Percentiles rank a stretch among this genome's conserved stretches.
These are phyloP conservation scores for Zygosaccharomyces bailii DNA, from an alignment of 805 yeast species.

Conservation along the genomic window DNA sequence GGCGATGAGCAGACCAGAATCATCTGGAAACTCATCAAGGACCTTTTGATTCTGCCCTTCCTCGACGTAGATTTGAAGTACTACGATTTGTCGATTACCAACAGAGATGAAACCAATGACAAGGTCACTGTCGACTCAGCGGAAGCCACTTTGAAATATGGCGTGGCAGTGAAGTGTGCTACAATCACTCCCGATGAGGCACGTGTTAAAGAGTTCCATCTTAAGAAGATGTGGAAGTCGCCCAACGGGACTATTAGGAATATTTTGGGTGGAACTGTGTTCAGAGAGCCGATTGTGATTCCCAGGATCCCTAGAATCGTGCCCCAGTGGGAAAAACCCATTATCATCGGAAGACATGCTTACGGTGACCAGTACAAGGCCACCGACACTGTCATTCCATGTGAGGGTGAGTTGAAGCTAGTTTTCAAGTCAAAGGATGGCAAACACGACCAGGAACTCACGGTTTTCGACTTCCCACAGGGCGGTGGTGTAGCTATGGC, in stretches of 20 bases:
- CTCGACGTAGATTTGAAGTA: conserved; percentile 84
- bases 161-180: conserved; percentile 96
- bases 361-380: conserved; percentile 97
- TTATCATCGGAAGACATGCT: conserved; percentile 96
- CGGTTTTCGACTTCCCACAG: conserved; percentile 49
- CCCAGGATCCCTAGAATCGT: conserved; percentile 83
- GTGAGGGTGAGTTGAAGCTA: conserved; percentile 74
- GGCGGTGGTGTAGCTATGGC: conserved; percentile 76
- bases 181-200: conserved; percentile 98
- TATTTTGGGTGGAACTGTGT: conserved; percentile 92
- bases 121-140: conserved; percentile 88
- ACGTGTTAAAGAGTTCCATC: conserved; percentile 82
- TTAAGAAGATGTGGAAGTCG: conserved; percentile 96
- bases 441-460: conserved; percentile 27
- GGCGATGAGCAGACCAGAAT: conserved; percentile 98
- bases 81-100: conserved; percentile 83
- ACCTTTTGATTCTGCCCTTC: conserved; percentile 79
- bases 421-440: conserved; percentile 63
- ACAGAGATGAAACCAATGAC: conserved; percentile 86
- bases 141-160: conserved; percentile 78
- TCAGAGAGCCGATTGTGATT: conserved; percentile 93
- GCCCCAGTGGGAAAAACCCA: conserved; percentile 92
- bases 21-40: conserved; percentile 89
- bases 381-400: conserved; percentile 75
- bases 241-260: conserved; percentile 98